These are phyloP conservation scores for Fusarium sp. DNA, from an alignment of 2,329 filamentous ascomycete genomes.

Conservation along the genomic window DNA sequence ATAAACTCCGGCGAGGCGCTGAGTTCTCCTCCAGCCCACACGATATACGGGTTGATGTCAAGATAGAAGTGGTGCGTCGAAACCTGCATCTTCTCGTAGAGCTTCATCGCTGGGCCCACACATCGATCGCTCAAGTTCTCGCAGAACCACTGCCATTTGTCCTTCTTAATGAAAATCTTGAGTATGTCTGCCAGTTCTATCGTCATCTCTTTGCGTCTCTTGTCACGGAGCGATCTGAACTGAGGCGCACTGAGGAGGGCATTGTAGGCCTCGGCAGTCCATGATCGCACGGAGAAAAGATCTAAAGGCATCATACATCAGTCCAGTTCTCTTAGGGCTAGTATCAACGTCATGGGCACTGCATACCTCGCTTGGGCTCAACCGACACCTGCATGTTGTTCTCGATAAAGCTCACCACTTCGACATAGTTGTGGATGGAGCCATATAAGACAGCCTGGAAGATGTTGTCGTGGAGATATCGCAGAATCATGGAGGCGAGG, in stretches of 20 bases:
- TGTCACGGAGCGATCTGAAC: constrained; percentile 43
- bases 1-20: constrained; percentile 47
- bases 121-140: constrained; percentile 43
- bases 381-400: constrained; percentile 49
- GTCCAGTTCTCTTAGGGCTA: neutral
- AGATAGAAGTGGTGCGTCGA: constrained; percentile 55
- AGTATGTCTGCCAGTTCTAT: constrained; percentile 45
- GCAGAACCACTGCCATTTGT: constrained; percentile 38
- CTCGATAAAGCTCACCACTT: constrained; percentile 50
- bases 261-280: constrained; percentile 53
- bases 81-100: constrained; percentile 54
- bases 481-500: constrained; percentile 50
- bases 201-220: constrained; percentile 44
- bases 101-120: constrained; percentile 50
- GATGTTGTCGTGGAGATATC: constrained; percentile 51
- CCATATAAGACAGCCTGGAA: constrained; percentile 51
- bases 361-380: constrained; percentile 53
- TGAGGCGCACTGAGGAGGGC: constrained; percentile 49
- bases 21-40: constrained; percentile 40
- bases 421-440: constrained; percentile 34
- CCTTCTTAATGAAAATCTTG: constrained; percentile 45
- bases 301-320: constrained; percentile 37
- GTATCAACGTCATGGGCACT: neutral
- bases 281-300: constrained; percentile 51
- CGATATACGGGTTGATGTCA: constrained; percentile 48